phyloP scores from a whole-genome alignment of 2,329 filamentous ascomycete species.

The Cryphonectria radicalis region DNA sequence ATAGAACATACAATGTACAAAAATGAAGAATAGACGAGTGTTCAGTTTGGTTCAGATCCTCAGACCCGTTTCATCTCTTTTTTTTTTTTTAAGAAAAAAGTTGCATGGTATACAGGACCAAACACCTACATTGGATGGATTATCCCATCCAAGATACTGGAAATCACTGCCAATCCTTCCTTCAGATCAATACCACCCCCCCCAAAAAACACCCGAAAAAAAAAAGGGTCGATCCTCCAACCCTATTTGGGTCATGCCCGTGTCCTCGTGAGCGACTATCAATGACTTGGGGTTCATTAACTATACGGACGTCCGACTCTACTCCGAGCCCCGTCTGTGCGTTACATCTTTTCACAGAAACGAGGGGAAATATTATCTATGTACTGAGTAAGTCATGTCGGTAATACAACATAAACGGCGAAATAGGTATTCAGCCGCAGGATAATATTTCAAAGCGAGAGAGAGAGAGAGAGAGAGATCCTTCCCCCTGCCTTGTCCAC shows the following conservation, averaged over 20 bases:
- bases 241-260: background rate
- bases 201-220: too few relatives aligned
- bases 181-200: too few relatives aligned
- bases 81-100: too few relatives aligned
- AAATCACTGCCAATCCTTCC: background rate
- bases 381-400: background rate
- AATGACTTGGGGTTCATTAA: background rate
- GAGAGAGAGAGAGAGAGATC: too few relatives aligned
- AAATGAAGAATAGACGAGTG: too few relatives aligned
- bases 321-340: background rate
- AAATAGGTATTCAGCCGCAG: too few relatives aligned
- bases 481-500: background rate
- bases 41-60: background rate
- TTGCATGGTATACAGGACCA: background rate
- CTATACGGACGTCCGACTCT: background rate
- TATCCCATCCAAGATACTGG: background rate
- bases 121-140: too few relatives aligned
- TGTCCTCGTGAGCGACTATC: background rate
- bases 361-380: too few relatives aligned
- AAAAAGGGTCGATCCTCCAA: background rate
- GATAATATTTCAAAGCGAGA: too few relatives aligned
- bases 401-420: background rate
- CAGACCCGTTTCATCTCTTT: background rate
- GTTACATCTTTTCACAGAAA: background rate
- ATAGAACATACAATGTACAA: too few relatives aligned